A percentile compares a stretch with the other conserved stretches of the same genome.
Conservation (phyloP, 805 yeast species). For the Cyberlindnera amylophila region DNA sequence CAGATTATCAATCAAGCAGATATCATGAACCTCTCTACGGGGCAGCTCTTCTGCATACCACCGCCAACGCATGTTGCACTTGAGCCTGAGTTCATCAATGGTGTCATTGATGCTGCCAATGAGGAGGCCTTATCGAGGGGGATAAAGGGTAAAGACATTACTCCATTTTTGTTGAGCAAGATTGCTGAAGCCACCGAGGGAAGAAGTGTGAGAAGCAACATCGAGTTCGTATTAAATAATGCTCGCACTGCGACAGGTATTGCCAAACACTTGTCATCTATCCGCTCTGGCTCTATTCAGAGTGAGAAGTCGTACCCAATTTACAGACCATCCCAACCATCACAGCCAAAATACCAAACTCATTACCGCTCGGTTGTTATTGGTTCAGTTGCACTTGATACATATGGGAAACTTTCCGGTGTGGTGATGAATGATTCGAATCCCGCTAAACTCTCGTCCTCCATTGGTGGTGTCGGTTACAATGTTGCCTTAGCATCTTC, state of each 20-base stretch:
- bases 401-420: slow-evolving; percentile 47
- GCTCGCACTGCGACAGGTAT: slow-evolving; percentile 66
- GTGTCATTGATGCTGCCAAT: slow-evolving; percentile 56
- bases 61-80: slow-evolving; percentile 67
- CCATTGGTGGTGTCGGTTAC: slow-evolving; percentile 83
- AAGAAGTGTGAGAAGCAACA: slow-evolving; percentile 62
- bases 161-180: slow-evolving; percentile 69
- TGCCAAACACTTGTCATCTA: slow-evolving; percentile 39
- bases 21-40: slow-evolving; percentile 53
- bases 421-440: slow-evolving; percentile 57
- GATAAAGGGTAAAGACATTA: slow-evolving; percentile 66
- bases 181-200: slow-evolving; percentile 72
- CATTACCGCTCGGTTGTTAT: slow-evolving; percentile 41
- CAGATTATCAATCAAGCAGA: slow-evolving; percentile 46
- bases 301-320: too few species aligned
- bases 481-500: slow-evolving; percentile 68
- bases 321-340: too few species aligned
- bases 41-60: slow-evolving; percentile 77
- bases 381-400: slow-evolving; percentile 77
- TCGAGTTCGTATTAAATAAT: slow-evolving; percentile 73
- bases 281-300: background rate
- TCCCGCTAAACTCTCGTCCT: slow-evolving; percentile 55
- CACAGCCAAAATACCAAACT: background rate
- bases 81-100: slow-evolving; percentile 45
- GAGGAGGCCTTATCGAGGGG: slow-evolving; percentile 48